These are phyloP conservation scores for Trichosporon asahii DNA, from an alignment of 1,284 basidiomycete species.

Conservation along the genomic window DNA sequence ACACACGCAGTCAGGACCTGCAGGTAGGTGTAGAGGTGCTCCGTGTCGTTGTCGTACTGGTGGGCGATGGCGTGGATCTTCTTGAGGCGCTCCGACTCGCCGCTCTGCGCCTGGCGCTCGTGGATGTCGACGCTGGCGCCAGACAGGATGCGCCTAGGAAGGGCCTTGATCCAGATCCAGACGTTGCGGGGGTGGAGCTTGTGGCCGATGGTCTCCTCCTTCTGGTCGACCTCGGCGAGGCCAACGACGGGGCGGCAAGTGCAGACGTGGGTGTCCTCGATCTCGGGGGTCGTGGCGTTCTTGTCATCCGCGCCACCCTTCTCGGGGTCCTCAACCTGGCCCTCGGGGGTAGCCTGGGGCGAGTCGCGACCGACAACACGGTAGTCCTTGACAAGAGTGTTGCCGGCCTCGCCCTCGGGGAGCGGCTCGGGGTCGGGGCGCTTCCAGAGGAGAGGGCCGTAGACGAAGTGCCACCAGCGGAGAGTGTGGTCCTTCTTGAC, in stretches of 20 bases:
- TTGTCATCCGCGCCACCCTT: constrained; percentile 9
- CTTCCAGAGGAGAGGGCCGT: constrained; percentile 54
- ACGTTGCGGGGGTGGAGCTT: constrained; percentile 51
- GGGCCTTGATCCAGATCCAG: constrained; percentile 48
- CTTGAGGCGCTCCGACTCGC: constrained; percentile 11
- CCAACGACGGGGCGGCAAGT: constrained; percentile 10
- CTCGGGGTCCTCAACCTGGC: constrained; percentile 1
- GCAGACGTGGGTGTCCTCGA: constrained; percentile 13
- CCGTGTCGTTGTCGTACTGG: constrained; percentile 55
- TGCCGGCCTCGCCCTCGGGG: background rate
- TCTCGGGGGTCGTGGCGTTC: constrained; percentile 11
- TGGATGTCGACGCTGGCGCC: constrained; percentile 49
- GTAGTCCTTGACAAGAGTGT: constrained; percentile 14
- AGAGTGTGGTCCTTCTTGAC: constrained; percentile 55
- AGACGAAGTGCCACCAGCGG: constrained; percentile 54
- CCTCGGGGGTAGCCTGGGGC: background rate
- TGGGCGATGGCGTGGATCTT: constrained; percentile 46
- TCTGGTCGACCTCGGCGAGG: constrained; percentile 17
- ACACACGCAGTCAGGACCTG: constrained; percentile 56
- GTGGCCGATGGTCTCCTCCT: constrained; percentile 30
- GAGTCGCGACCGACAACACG: constrained; percentile 17
- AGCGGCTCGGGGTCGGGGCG: constrained; percentile 44
- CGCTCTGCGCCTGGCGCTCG: constrained; percentile 39
- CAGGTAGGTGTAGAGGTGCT: constrained; percentile 55
- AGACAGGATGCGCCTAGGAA: constrained; percentile 33